Conservation (phyloP, 306 rosid genomes). For the Cotoneaster glaucophyllus region DNA sequence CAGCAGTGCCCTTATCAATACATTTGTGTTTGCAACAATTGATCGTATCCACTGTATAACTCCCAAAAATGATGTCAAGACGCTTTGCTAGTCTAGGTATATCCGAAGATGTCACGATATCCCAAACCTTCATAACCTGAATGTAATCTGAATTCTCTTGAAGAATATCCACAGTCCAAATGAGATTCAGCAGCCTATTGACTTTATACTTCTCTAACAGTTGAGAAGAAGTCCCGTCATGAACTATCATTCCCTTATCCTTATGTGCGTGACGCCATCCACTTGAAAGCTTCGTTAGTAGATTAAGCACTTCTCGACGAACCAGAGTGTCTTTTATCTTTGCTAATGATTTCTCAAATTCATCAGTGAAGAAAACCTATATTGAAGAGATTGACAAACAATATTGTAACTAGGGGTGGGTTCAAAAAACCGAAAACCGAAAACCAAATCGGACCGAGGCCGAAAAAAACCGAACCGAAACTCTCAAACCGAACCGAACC, state of each 20-base stretch:
- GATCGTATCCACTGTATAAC: conserved; percentile 25
- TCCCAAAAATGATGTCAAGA: conserved; percentile 20
- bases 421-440: too few relatives aligned
- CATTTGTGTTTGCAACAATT: conserved; percentile 26
- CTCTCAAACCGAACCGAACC: too few relatives aligned
- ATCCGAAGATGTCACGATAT: conserved; percentile 29
- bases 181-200: conserved; percentile 26
- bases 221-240: conserved; percentile 22
- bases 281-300: conserved; percentile 41
- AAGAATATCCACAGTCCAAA: conserved; percentile 44
- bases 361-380: conserved; percentile 32
- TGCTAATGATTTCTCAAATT: conserved; percentile 25
- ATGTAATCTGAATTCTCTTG: conserved; percentile 26
- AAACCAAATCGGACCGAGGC: too few relatives aligned
- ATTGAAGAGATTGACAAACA: not conserved
- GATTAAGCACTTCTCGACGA: conserved; percentile 22
- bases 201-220: conserved; percentile 36
- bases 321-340: conserved; percentile 18
- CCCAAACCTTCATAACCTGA: conserved; percentile 45
- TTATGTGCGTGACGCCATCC: conserved; percentile 34
- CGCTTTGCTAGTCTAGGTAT: conserved; percentile 18
- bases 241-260: not conserved
- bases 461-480: too few relatives aligned
- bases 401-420: not conserved
- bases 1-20: conserved; percentile 6